Percentiles rank a stretch among this genome's conserved stretches.
phyloP scores from a whole-genome alignment of 2,329 filamentous ascomycete species.

The Arthrocladium fulminans region DNA sequence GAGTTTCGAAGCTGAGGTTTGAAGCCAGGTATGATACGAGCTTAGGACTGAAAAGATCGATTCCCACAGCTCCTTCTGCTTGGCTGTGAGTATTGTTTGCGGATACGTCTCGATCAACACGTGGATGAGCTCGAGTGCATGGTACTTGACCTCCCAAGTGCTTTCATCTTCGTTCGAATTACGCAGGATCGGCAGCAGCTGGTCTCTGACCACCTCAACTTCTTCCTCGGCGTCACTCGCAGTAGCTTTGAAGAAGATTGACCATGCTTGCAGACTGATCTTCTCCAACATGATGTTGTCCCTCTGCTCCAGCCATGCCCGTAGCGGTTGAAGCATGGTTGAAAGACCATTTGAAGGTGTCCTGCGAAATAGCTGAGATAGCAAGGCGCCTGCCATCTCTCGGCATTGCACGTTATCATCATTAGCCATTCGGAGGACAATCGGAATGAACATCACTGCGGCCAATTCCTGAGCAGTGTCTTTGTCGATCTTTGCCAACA shows the following conservation, averaged over 20 bases:
- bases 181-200: conserved; percentile 10
- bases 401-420: conserved; percentile 82
- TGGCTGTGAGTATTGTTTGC: conserved; percentile 51
- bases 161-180: conserved; percentile 33
- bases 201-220: conserved; percentile 11
- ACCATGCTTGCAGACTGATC: conserved; percentile 70
- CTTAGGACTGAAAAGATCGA: conserved; percentile 59
- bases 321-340: conserved; percentile 62
- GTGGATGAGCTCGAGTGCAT: conserved; percentile 59
- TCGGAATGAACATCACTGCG: conserved; percentile 71
- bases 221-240: conserved; percentile 51
- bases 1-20: conserved; percentile 65
- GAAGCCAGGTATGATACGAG: conserved; percentile 64
- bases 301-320: conserved; percentile 66
- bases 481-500: conserved; percentile 77
- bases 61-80: conserved; percentile 60
- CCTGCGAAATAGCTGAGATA: conserved; percentile 71
- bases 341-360: conserved; percentile 64
- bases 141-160: conserved; percentile 63
- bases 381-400: conserved; percentile 66
- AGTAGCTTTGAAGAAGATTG: conserved; percentile 68
- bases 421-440: conserved; percentile 78
- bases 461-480: conserved; percentile 76
- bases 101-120: conserved; percentile 61
- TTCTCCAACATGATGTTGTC: conserved; percentile 62